phyloP scores from a whole-genome alignment of 2,329 filamentous ascomycete species.

The Lomentospora prolificans region DNA sequence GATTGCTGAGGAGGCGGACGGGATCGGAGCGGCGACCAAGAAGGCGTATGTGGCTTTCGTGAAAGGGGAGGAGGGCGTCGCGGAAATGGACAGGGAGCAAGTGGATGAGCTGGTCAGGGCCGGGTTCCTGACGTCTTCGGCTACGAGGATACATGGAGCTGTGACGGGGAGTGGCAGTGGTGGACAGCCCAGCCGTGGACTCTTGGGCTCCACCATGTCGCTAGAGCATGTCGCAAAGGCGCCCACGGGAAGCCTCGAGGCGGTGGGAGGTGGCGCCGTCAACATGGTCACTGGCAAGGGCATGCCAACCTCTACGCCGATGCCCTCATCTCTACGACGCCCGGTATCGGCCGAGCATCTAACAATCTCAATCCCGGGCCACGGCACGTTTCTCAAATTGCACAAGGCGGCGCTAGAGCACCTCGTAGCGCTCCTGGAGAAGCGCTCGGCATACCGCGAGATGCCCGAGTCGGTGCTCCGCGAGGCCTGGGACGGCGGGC shows the following conservation, averaged over 20 bases:
- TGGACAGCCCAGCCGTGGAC: constrained; percentile 25
- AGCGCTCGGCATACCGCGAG: constrained; percentile 48
- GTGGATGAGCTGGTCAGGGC: constrained; percentile 49
- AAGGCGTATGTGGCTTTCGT: constrained; percentile 44
- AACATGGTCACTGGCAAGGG: constrained; percentile 21
- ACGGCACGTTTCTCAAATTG: constrained; percentile 58
- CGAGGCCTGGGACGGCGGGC: constrained; percentile 58
- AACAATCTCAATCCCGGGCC: constrained; percentile 55
- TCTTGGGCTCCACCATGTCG: constrained; percentile 30
- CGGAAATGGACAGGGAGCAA: constrained; percentile 32
- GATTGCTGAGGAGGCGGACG: constrained; percentile 27
- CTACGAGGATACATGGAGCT: constrained; percentile 1
- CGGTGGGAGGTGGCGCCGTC: constrained; percentile 44
- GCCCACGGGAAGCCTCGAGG: constrained; percentile 16
- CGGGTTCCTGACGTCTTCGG: constrained; percentile 54
- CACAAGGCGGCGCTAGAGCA: constrained; percentile 51
- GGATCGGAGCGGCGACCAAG: constrained; percentile 31
- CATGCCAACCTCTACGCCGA: constrained; percentile 28
- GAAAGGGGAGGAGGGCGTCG: constrained; percentile 33
- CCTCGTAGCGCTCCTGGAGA: constrained; percentile 47
- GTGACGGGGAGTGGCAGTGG: constrained; percentile 39
- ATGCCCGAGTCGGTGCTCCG: constrained; percentile 50
- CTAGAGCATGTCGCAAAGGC: constrained; percentile 7
- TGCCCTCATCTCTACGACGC: constrained; percentile 15
- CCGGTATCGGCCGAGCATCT: constrained; percentile 21